These are phyloP conservation scores for Solanum etuberosum DNA, from an alignment of 257 asterid species.

Conservation along the genomic window DNA sequence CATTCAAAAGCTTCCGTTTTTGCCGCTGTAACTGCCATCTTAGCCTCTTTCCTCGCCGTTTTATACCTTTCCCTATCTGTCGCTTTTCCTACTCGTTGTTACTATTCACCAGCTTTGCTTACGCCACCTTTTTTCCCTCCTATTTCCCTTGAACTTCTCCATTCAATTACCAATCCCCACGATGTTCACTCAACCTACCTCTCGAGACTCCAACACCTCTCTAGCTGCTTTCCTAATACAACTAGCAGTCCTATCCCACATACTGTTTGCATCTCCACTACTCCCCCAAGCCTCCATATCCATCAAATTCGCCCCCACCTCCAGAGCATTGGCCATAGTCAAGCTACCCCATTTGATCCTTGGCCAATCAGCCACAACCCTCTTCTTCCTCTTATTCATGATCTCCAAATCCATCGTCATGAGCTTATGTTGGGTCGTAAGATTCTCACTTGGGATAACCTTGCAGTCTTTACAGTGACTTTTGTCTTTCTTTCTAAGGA, in stretches of 20 bases:
- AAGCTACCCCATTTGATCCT: not conserved
- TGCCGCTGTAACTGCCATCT: not conserved
- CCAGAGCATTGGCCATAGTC: not conserved
- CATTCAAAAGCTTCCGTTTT: not conserved
- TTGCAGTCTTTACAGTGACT: not conserved
- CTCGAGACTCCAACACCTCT: not conserved
- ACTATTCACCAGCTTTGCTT: not conserved
- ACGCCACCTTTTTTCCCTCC: not conserved
- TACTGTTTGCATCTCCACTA: not conserved
- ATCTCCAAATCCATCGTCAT: not conserved
- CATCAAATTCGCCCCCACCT: not conserved
- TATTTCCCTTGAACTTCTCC: not conserved
- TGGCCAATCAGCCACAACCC: not conserved
- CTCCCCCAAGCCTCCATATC: not conserved
- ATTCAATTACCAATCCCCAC: not conserved
- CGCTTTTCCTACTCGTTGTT: not conserved
- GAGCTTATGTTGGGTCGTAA: not conserved
- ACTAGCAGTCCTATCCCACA: not conserved
- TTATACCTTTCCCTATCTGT: not conserved
- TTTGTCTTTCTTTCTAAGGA: not conserved
- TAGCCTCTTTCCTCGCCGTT: not conserved
- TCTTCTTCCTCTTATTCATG: not conserved
- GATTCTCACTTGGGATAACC: not conserved
- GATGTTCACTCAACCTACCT: not conserved
- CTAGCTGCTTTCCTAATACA: not conserved